phyloP scores from a whole-genome alignment of 495 filamentous ascomycete genomes.

The Hypomontagnella submonticulosa region DNA sequence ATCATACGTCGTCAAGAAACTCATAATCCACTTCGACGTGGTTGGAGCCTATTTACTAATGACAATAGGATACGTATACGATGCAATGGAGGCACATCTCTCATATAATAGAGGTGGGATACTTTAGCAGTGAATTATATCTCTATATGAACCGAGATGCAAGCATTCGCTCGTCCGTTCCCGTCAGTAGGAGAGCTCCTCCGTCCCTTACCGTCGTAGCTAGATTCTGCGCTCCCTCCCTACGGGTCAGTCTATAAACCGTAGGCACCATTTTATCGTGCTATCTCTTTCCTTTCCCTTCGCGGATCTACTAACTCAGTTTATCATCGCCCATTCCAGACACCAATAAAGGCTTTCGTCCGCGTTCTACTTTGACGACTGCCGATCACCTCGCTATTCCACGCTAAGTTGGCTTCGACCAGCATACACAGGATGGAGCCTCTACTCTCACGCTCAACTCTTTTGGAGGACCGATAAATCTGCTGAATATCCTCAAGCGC shows the following conservation, averaged over 20 bases:
- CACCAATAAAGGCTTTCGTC: neutral
- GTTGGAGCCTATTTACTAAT: no score
- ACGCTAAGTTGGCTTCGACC: neutral
- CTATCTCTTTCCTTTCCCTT: constrained; percentile 11
- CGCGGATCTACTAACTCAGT: neutral
- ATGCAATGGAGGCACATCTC: neutral
- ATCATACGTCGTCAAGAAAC: no score
- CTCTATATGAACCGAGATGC: constrained; percentile 26
- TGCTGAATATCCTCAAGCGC: no score
- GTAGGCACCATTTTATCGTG: constrained; percentile 8
- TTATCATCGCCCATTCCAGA: neutral
- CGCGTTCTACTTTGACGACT: neutral
- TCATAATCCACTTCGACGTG: no score
- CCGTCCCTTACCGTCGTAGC: constrained; percentile 13
- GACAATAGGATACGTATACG: no score
- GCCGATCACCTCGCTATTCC: neutral
- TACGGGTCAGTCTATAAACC: constrained; percentile 28
- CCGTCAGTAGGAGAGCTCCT: constrained; percentile 32
- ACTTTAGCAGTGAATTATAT: constrained; percentile 20
- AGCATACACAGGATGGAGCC: neutral
- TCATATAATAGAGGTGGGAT: neutral
- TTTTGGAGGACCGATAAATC: neutral
- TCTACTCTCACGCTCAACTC: neutral
- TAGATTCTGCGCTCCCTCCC: neutral
- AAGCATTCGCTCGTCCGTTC: constrained; percentile 7